These are phyloP conservation scores for Magnaporthiopsis poae DNA, from an alignment of 2,329 filamentous ascomycete genomes.

Conservation along the genomic window DNA sequence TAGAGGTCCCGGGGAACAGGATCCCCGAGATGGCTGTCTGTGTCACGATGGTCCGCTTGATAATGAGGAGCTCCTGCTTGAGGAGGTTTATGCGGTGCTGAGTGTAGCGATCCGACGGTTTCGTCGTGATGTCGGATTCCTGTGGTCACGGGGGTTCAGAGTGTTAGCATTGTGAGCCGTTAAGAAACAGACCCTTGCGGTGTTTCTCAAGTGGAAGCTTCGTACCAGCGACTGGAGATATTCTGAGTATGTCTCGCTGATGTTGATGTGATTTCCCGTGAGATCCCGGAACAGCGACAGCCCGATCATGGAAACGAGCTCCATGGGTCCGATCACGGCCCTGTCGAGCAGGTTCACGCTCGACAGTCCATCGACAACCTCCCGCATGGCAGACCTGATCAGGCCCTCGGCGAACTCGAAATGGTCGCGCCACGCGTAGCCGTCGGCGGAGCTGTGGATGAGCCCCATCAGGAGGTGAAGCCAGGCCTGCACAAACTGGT, in stretches of 20 bases:
- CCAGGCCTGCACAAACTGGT: constrained; percentile 31
- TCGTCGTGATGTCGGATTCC: constrained; percentile 31
- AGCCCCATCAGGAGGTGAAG: constrained; percentile 30
- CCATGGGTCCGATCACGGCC: constrained; percentile 31
- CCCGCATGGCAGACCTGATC: constrained; percentile 26
- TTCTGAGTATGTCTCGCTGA: constrained; percentile 32
- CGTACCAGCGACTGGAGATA: constrained; percentile 32
- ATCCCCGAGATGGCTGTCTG: constrained; percentile 23
- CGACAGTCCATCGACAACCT: constrained; percentile 26
- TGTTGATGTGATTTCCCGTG: constrained; percentile 27
- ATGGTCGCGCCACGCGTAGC: constrained; percentile 16
- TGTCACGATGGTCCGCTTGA: constrained; percentile 25
- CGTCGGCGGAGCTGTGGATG: constrained; percentile 16
- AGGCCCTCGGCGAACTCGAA: constrained; percentile 22
- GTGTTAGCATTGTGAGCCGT: not conserved
- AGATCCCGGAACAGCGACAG: constrained; percentile 29
- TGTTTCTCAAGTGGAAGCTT: not conserved
- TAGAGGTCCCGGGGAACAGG: constrained; percentile 13
- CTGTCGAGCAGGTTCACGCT: constrained; percentile 24
- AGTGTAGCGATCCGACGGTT: constrained; percentile 30
- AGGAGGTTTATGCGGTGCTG: constrained; percentile 31
- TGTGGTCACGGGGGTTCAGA: constrained; percentile 9
- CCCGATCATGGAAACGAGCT: constrained; percentile 31
- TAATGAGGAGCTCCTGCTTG: constrained; percentile 26
- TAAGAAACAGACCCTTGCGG: not conserved